Evolutionary conservation across 2,329 filamentous ascomycete species (phyloP).

Genomic region (Penicillium crustosum): DNA sequence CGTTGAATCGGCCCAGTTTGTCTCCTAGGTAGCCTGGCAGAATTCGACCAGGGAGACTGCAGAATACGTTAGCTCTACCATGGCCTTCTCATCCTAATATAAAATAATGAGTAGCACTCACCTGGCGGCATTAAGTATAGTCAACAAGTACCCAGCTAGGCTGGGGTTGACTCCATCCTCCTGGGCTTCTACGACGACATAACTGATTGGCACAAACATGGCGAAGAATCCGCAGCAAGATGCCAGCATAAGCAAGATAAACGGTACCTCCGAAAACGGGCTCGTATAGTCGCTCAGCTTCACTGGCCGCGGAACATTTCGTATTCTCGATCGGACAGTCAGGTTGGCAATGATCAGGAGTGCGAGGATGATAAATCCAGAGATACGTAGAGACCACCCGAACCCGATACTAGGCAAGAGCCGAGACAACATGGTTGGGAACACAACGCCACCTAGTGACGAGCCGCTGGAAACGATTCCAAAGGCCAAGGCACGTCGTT

Average conservation of each 20-base stretch:
- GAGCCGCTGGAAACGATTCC: constrained; percentile 56
- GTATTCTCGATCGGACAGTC: constrained; percentile 51
- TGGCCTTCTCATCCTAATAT: neutral
- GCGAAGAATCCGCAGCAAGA: constrained; percentile 59
- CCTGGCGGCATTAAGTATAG: constrained; percentile 39
- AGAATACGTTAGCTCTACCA: constrained; percentile 42
- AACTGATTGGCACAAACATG: constrained; percentile 61
- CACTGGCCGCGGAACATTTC: constrained; percentile 13
- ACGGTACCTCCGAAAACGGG: constrained; percentile 50
- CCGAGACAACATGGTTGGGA: constrained; percentile 60
- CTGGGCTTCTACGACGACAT: constrained; percentile 49
- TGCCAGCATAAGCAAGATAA: constrained; percentile 46
- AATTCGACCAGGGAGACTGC: constrained; percentile 56
- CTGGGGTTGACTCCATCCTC: constrained; percentile 49
- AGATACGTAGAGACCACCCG: constrained; percentile 57
- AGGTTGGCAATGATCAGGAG: constrained; percentile 54
- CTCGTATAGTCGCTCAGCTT: constrained; percentile 13
- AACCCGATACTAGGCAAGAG: constrained; percentile 55
- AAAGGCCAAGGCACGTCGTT: constrained; percentile 53
- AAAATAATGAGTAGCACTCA: neutral
- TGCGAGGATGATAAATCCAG: constrained; percentile 60
- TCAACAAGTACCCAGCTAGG: constrained; percentile 54
- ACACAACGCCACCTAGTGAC: constrained; percentile 57
- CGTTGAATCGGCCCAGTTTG: constrained; percentile 33
- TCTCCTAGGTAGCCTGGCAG: constrained; percentile 57